These are phyloP conservation scores for Suillus lakei DNA, from an alignment of 768 basidiomycete genomes.

Conservation along the genomic window DNA sequence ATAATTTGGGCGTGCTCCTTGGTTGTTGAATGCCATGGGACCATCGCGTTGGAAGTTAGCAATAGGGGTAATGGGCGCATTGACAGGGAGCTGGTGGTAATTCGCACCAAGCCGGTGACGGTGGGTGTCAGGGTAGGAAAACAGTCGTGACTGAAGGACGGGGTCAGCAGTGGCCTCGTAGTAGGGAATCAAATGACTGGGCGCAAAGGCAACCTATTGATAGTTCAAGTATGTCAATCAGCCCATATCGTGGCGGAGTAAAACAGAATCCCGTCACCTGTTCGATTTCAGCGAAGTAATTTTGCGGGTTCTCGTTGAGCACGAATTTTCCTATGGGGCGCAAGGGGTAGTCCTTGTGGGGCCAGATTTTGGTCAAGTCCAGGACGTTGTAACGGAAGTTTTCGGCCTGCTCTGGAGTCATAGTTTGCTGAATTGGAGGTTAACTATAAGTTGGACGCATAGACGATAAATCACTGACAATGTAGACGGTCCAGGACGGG, in stretches of 20 bases:
- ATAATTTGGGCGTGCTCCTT: conserved; percentile 89
- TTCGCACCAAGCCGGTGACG: conserved; percentile 82
- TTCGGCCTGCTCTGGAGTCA: conserved; percentile 92
- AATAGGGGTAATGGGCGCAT: conserved; percentile 72
- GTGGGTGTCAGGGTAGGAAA: conserved; percentile 93
- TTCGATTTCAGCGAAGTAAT: conserved; percentile 96
- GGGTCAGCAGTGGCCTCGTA: conserved; percentile 92
- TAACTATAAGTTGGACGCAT: conserved; percentile 9
- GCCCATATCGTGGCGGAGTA: conserved; percentile 20
- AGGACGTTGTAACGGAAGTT: conserved; percentile 88
- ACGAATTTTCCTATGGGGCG: conserved; percentile 87
- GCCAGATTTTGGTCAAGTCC: conserved; percentile 92
- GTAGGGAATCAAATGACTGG: conserved; percentile 86
- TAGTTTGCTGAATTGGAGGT: conserved; percentile 68
- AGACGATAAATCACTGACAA: conserved; percentile 50
- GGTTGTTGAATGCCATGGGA: conserved; percentile 65
- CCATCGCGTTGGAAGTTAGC: conserved; percentile 96
- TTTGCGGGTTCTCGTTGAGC: conserved; percentile 75
- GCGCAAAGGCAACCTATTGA: conserved; percentile 76
- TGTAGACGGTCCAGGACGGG: conserved; percentile 89
- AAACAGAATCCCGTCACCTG: conserved; percentile 62
- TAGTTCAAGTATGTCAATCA: conserved; percentile 1
- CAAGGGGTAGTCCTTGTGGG: conserved; percentile 87
- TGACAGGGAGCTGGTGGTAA: conserved; percentile 89
- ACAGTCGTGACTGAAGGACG: conserved; percentile 91